Evolutionary conservation across 768 basidiomycete species (phyloP), one percentile per base, ranked within the genome.

Genomic region (Amanita thiersii): DNA sequence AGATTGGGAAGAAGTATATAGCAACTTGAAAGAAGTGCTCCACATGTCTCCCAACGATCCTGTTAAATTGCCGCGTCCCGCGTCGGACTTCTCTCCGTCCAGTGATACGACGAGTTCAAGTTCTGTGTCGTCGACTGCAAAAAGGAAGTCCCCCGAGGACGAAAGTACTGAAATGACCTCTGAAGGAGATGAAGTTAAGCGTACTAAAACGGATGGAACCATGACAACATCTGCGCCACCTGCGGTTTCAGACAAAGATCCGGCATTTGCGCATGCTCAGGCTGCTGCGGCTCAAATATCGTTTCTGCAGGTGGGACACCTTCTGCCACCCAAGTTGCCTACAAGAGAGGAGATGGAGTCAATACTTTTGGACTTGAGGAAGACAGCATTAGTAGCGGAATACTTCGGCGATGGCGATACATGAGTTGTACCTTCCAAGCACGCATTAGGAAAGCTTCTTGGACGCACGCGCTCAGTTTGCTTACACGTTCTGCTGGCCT

Each of bases 311-410:
- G 64, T 80, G 14, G 80, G 83, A 47, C 70, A 81, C 45, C 70
- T 94, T 6, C 54, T 86, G 39, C 77, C 81, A 8, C 90, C 91
- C 0, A 79, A 74, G 50, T 59, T 93, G 60, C 86, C 87, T 1
- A 77, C 75, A 1, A 68, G 73, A 43, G 74, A 77, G 34, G 86
- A 93, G 59, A 83, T 89, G 84, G 88, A 88, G 56, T 57, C 60
- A 15, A 74, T 86, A 7, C 57, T 96, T 40, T 68, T 96, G 43
- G 73, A 72, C 19, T 64, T 91, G 47, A 71, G 84, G 55, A 93
- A 94, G 64, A 74, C 80, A 62, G 81, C 81, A 15, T 60, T 94
- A 32, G 76, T 89, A 42, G 82, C 88, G 52, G 89, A 96, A 51
- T 73, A 75, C 50, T 73, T 75, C 46, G 72, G 73, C 14, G 62